These are phyloP conservation scores for Hemerocallis citrina DNA, from an alignment of 106 monocot genomes.

Conservation along the genomic window DNA sequence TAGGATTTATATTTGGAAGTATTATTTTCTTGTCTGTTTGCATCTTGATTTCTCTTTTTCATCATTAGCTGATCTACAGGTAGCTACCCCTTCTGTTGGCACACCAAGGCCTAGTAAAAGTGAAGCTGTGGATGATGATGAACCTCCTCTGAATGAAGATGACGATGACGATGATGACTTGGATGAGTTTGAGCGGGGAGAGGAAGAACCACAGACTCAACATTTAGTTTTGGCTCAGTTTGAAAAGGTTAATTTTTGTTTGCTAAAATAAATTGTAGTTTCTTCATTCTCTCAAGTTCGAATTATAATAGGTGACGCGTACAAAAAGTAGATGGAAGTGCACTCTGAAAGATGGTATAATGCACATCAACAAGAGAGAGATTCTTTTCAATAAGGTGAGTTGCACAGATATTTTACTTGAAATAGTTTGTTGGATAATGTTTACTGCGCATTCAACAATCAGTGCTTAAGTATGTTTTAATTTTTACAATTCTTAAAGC, in stretches of 20 bases:
- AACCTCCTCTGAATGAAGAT: constrained; percentile 92
- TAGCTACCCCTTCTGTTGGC: constrained; percentile 40
- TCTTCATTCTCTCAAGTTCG: neutral
- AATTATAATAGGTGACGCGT: constrained; percentile 48
- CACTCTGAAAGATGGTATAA: constrained; percentile 86
- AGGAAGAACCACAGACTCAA: constrained; percentile 66
- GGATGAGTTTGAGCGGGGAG: constrained; percentile 69
- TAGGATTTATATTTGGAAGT: neutral
- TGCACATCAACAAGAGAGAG: constrained; percentile 80
- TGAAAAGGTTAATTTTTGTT: constrained; percentile 53
- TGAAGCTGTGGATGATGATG: constrained; percentile 65
- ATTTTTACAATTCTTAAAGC: too few relatives aligned
- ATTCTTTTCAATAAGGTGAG: constrained; percentile 91
- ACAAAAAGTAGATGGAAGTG: constrained; percentile 91
- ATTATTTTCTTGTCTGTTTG: neutral
- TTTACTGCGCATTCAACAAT: too few relatives aligned
- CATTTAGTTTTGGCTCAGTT: constrained; percentile 89
- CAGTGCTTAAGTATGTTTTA: too few relatives aligned
- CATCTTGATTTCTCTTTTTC: neutral
- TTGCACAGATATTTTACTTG: neutral
- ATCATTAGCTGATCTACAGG: constrained; percentile 37
- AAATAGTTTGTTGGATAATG: too few relatives aligned
- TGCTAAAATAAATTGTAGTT: neutral
- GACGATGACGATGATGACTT: constrained; percentile 75
- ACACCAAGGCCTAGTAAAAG: constrained; percentile 62